A percentile compares a stretch with the other conserved stretches of the same genome.
These are phyloP conservation scores for Pythium aquatile DNA, from an alignment of 352 stramenopile genomes.

Conservation along the genomic window DNA sequence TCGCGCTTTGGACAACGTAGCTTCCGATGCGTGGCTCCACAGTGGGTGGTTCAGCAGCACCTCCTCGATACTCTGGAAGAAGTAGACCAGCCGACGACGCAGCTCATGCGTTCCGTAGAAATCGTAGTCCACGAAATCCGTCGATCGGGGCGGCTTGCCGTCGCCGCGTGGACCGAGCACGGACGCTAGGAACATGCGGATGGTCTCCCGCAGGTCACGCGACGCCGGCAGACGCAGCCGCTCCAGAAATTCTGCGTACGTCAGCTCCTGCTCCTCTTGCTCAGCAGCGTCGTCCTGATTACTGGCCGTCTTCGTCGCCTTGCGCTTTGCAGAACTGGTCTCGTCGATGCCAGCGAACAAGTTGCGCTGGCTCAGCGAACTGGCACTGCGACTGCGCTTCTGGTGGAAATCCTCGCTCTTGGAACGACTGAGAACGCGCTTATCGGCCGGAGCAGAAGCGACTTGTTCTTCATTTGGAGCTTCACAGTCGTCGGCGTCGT, in stretches of 20 bases:
- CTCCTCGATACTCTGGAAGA: conserved; percentile 76
- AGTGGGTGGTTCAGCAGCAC: conserved; percentile 48
- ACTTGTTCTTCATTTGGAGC: neutral
- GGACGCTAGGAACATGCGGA: conserved; percentile 75
- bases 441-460: neutral
- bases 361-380: conserved; percentile 43
- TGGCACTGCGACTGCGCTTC: conserved; percentile 5
- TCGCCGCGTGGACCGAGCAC: conserved; percentile 77
- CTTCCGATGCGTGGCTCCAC: conserved; percentile 67
- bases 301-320: conserved; percentile 24
- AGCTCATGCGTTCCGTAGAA: conserved; percentile 81
- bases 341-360: conserved; percentile 61
- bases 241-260: conserved; percentile 79
- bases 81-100: conserved; percentile 55
- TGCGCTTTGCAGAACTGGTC: conserved; percentile 24
- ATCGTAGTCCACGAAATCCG: conserved; percentile 77
- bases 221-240: conserved; percentile 68
- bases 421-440: conserved; percentile 8
- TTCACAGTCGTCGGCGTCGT: conserved; percentile 21
- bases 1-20: conserved; percentile 57
- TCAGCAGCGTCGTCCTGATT: conserved; percentile 28
- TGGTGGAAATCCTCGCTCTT: conserved; percentile 18
- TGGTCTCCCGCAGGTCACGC: conserved; percentile 66
- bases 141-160: conserved; percentile 56
- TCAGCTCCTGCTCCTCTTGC: conserved; percentile 45